Percentiles rank a stretch among this genome's conserved stretches.
Conservation (phyloP, 2,329 filamentous ascomycete species). For the Hypoxylon sp. region DNA sequence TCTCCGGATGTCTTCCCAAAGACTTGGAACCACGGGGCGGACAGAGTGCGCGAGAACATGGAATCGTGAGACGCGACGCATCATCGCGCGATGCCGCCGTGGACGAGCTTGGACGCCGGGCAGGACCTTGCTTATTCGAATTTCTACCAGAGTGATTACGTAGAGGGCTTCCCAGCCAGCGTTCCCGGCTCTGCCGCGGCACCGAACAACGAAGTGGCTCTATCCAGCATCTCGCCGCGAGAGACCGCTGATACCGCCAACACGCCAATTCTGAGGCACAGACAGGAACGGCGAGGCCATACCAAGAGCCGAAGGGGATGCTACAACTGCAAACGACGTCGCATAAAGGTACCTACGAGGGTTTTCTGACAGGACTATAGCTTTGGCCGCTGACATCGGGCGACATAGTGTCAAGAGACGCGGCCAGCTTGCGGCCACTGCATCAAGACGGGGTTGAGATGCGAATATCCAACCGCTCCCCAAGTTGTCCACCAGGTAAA, state of each 20-base stretch:
- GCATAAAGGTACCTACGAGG: constrained; percentile 66
- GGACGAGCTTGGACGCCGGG: constrained; percentile 28
- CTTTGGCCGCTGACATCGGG: not conserved
- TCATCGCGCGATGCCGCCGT: constrained; percentile 30
- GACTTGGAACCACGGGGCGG: not conserved
- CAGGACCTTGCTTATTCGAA: constrained; percentile 32
- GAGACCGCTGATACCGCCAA: constrained; percentile 17
- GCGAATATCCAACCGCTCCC: constrained; percentile 65
- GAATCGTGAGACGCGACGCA: constrained; percentile 26
- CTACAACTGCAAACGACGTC: constrained; percentile 71
- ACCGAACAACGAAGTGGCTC: constrained; percentile 23
- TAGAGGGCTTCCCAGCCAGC: constrained; percentile 21
- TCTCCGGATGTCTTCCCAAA: constrained; percentile 2
- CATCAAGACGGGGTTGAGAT: constrained; percentile 66
- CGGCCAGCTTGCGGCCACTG: constrained; percentile 70
- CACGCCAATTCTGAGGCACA: constrained; percentile 46
- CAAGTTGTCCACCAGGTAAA: constrained; percentile 60
- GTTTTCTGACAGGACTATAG: too few relatives aligned
- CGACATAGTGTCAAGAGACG: constrained; percentile 73
- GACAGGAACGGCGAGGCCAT: constrained; percentile 66
- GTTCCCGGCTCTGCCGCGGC: constrained; percentile 30
- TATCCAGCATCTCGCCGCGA: constrained; percentile 17
- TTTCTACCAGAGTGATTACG: constrained; percentile 32
- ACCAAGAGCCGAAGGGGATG: constrained; percentile 72
- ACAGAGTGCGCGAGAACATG: constrained; percentile 17